Evolutionary conservation across 352 stramenopile species (phyloP).

Genomic region (Pythium pyrilobum): DNA sequence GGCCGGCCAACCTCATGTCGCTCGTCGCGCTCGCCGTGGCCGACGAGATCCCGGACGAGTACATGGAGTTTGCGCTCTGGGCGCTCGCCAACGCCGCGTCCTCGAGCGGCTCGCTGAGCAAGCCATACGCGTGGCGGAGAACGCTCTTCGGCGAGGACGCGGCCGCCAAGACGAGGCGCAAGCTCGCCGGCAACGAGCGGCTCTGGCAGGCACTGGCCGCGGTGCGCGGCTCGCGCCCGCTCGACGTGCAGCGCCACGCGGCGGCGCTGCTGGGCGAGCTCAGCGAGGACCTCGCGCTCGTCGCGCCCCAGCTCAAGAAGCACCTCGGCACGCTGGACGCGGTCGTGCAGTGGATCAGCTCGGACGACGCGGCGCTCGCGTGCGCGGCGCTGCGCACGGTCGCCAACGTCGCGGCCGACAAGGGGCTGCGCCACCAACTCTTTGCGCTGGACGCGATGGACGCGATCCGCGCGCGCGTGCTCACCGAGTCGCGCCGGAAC

Average conservation of each 20-base stretch:
- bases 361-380: conserved; percentile 24
- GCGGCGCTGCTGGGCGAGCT: conserved; percentile 37
- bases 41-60: conserved; percentile 47
- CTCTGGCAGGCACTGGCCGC: conserved; percentile 40
- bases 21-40: conserved; percentile 55
- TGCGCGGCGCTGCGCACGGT: conserved; percentile 37
- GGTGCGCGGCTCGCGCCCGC: conserved; percentile 8
- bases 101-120: conserved; percentile 7
- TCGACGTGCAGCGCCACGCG: conserved; percentile 42
- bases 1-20: conserved; percentile 61
- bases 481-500: conserved; percentile 24
- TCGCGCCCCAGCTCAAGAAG: conserved; percentile 19
- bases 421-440: conserved; percentile 30
- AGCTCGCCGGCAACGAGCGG: conserved; percentile 42
- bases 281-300: conserved; percentile 21
- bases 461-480: conserved; percentile 30
- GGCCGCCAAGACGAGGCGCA: conserved; percentile 38
- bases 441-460: conserved; percentile 35
- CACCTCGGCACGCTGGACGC: conserved; percentile 21
- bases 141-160: conserved; percentile 58
- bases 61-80: conserved; percentile 70
- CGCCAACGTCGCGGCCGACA: conserved; percentile 33
- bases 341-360: conserved; percentile 45
- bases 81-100: conserved; percentile 21
- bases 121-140: conserved; percentile 53